Conservation (phyloP, 371 early-diverging fungal species). For the Haplosporangium sp. region DNA sequence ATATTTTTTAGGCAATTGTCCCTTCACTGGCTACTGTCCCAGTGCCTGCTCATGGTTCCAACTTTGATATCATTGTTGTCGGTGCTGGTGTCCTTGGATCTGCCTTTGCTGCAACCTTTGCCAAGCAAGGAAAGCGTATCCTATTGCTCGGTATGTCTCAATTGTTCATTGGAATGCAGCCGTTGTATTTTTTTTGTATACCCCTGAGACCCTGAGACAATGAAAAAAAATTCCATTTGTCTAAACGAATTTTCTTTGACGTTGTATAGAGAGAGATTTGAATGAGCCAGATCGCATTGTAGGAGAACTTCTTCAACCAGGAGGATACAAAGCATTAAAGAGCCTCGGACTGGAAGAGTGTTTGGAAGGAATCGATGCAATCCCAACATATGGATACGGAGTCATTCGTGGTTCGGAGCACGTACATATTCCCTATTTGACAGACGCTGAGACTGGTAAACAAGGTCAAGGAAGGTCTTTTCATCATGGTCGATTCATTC, state of each 20-base stretch:
- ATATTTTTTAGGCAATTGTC: conserved; percentile 23
- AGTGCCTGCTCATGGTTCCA: conserved; percentile 33
- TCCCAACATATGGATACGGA: conserved; percentile 89
- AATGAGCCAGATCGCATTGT: conserved; percentile 95
- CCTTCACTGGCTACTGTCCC: conserved; percentile 40
- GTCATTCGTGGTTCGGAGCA: conserved; percentile 69
- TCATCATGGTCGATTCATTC: conserved; percentile 95
- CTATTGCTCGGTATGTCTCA: conserved; percentile 68
- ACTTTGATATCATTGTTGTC: conserved; percentile 84
- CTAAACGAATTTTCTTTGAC: background rate
- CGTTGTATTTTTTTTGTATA: conserved; percentile 38
- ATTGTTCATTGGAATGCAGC: background rate
- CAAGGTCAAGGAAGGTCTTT: conserved; percentile 81
- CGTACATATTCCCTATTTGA: conserved; percentile 73
- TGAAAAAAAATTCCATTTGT: background rate
- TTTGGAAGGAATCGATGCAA: conserved; percentile 88
- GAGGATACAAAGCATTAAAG: conserved; percentile 86
- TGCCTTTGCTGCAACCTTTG: conserved; percentile 84
- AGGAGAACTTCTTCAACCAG: conserved; percentile 96
- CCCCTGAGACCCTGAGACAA: background rate
- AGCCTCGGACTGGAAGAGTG: conserved; percentile 84
- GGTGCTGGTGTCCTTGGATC: conserved; percentile 94
- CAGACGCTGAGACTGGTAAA: conserved; percentile 61
- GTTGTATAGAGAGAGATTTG: conserved; percentile 82
- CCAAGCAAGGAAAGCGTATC: conserved; percentile 76